Percentiles rank a stretch among this genome's conserved stretches.
These are phyloP conservation scores for Mycocentrospora acerina DNA, from an alignment of 2,329 filamentous ascomycete species.

Conservation along the genomic window DNA sequence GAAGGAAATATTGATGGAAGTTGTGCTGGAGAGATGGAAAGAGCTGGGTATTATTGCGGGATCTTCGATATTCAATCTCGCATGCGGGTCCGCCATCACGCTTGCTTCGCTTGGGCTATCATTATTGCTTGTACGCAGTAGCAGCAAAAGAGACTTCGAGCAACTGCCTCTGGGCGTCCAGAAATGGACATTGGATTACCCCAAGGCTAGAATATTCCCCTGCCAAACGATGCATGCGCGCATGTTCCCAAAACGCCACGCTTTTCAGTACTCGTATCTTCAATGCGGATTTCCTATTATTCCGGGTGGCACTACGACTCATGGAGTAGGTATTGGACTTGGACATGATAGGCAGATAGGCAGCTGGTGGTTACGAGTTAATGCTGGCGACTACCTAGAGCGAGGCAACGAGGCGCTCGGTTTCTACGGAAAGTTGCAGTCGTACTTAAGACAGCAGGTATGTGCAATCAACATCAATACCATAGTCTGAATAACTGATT, in stretches of 20 bases:
- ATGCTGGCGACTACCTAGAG: constrained; percentile 62
- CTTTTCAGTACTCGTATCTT: constrained; percentile 71
- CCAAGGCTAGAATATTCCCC: constrained; percentile 58
- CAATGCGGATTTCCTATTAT: constrained; percentile 67
- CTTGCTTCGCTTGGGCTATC: constrained; percentile 13
- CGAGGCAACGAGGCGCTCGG: constrained; percentile 55
- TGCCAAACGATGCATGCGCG: constrained; percentile 66
- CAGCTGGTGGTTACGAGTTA: constrained; percentile 60
- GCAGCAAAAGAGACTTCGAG: neutral
- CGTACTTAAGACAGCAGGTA: constrained; percentile 60
- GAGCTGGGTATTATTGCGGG: constrained; percentile 2
- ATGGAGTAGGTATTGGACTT: constrained; percentile 15
- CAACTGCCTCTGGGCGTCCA: constrained; percentile 1
- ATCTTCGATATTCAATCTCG: constrained; percentile 4
- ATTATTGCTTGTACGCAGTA: neutral
- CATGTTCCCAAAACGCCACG: constrained; percentile 67
- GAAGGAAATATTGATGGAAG: constrained; percentile 8
- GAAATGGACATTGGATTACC: constrained; percentile 18
- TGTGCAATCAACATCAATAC: constrained; percentile 1
- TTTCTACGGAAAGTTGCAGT: constrained; percentile 63
- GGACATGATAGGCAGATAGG: constrained; percentile 32
- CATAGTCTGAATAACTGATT: constrained; percentile 1
- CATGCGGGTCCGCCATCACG: constrained; percentile 8
- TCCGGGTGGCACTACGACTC: constrained; percentile 51
- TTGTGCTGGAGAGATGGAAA: constrained; percentile 13